Evolutionary conservation across 2,329 filamentous ascomycete genomes (phyloP), one percentile per base, ranked within the genome.

Genomic region (Apiospora hydei): DNA sequence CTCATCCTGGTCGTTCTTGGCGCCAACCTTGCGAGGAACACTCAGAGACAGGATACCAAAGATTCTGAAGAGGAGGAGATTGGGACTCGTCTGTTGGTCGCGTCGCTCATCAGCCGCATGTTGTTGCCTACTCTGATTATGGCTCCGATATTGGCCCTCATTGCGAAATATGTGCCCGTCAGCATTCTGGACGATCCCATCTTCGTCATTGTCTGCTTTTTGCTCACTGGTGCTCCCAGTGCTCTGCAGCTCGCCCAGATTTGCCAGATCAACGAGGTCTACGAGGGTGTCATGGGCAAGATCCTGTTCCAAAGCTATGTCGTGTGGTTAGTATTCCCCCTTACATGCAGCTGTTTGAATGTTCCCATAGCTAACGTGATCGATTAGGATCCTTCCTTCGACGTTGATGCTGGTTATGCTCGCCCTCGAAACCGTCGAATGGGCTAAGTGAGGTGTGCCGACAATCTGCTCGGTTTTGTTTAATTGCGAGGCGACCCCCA

Each of bases 101-200:
- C 96, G 0, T 94, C 94, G 0, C 86, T 99, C 6, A 81, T 98
- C 73, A 93, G 93, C 78, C 93, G 96, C 69, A 99, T 99, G 96
- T 82, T 98, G 8, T 87, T 99, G 5, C 96, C 96, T 0, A 98
- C 94, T 0, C 79, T 97, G 53, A 89, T 98, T 81, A 98, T 98
- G 94, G 94, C 95, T 0, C 96, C 96, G 2, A 85, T 98, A 66
- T 85, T 99, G 47, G 96, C 96, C 0, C 75, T 98, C 21, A 88
- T 93, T 66, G 96, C 96, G 72, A 98, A 98, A 81, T 98, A 92
- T 79, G 89, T 98, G 38, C 94, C 94, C 3, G 89, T 99, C 79
- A 97, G 94, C 85, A 98, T 99, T 77, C 86, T 99, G 46, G 96
- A 97, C 80, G 96, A 99, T 80, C 96, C 96, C 13, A 99, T 99